phyloP scores from a whole-genome alignment of 495 filamentous ascomycete genomes.

The Aspergillus heteromorphus region DNA sequence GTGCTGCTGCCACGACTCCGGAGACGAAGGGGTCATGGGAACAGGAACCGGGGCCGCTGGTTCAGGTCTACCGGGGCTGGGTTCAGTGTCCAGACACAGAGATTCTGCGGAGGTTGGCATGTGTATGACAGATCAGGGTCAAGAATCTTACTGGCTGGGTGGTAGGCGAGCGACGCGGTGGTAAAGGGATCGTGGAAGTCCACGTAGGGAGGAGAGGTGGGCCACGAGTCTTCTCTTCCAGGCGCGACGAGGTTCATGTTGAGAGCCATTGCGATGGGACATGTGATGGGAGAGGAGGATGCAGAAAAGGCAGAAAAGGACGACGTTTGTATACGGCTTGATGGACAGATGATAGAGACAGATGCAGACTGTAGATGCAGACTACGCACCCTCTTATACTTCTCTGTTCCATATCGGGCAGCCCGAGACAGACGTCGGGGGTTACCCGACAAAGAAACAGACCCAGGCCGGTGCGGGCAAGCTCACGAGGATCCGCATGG shows the following conservation, averaged over 20 bases:
- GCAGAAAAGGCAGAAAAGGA: neutral
- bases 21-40: slow-evolving; percentile 1
- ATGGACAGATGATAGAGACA: neutral
- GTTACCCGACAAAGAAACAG: slow-evolving; percentile 1
- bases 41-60: slow-evolving; percentile 1
- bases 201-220: slow-evolving; percentile 31
- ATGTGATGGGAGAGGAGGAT: slow-evolving; percentile 14
- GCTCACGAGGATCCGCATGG: slow-evolving; percentile 13
- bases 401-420: slow-evolving; percentile 7
- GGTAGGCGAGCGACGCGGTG: slow-evolving; percentile 22
- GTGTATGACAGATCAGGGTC: neutral
- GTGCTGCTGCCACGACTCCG: neutral
- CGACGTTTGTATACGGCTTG: too few species aligned
- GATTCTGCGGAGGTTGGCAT: slow-evolving; percentile 7
- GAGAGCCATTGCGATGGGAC: slow-evolving; percentile 30
- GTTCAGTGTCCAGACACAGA: slow-evolving; percentile 23
- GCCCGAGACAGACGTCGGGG: slow-evolving; percentile 12
- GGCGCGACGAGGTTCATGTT: slow-evolving; percentile 30
- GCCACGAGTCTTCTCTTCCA: slow-evolving; percentile 31
- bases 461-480: slow-evolving; percentile 8
- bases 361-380: neutral
- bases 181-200: slow-evolving; percentile 28
- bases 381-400: neutral
- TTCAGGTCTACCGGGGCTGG: slow-evolving; percentile 9
- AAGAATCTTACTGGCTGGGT: slow-evolving; percentile 26